Conservation (phyloP, 176 grass and related monocot species). For the Aegilops bicornis region DNA sequence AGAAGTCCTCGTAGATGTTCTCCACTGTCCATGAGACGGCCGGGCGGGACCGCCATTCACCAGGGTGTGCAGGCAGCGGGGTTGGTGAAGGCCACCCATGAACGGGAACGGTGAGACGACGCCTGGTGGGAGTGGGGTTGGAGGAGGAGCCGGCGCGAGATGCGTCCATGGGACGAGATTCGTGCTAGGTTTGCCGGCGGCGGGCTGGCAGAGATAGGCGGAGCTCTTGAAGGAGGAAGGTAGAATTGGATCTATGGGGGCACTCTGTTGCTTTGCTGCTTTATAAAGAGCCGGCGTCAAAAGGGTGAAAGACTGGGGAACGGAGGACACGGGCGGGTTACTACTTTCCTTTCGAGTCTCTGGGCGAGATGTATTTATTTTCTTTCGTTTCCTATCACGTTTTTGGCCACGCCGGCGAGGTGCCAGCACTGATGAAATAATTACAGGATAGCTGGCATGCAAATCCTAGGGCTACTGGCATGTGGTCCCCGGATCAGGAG, state of each 20-base stretch:
- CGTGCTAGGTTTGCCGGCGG: not conserved
- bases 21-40: constrained; percentile 9
- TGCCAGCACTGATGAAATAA: too few species aligned
- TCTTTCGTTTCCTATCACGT: not conserved
- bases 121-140: not conserved
- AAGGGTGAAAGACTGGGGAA: not conserved
- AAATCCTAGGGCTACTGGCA: too few species aligned
- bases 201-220: not conserved
- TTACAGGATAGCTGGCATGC: too few species aligned
- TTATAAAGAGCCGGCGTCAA: not conserved
- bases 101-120: not conserved
- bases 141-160: not conserved
- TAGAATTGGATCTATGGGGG: not conserved
- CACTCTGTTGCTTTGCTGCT: not conserved
- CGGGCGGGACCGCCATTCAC: not conserved
- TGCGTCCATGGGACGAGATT: not conserved
- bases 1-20: constrained; percentile 46
- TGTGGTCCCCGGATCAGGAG: too few species aligned
- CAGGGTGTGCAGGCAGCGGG: not conserved
- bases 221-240: not conserved
- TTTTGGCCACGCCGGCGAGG: too few species aligned
- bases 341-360: too few species aligned
- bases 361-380: too few species aligned
- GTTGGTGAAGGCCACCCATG: not conserved
- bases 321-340: too few species aligned